Percentiles rank a stretch among this genome's conserved stretches.
Conservation (phyloP, 805 yeast species). For the Nakazawaea anatomiae region DNA sequence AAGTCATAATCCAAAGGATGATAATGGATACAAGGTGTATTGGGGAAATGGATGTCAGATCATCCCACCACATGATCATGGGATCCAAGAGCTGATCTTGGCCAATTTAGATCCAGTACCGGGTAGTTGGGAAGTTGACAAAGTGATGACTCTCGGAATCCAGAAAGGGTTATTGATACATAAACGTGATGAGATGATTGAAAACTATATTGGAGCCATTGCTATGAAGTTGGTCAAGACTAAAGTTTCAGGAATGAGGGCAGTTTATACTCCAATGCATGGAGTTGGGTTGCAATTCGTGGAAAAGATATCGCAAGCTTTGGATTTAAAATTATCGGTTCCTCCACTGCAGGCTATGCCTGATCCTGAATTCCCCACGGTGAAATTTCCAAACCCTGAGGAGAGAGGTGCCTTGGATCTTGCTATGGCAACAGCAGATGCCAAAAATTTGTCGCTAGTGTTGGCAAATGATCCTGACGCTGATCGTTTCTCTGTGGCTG, state of each 20-base stretch:
- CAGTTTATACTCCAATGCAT: slow-evolving; percentile 92
- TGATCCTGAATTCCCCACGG: slow-evolving; percentile 84
- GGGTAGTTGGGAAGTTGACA: slow-evolving; percentile 40
- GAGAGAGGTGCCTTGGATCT: slow-evolving; percentile 84
- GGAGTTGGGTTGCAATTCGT: slow-evolving; percentile 82
- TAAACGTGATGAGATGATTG: slow-evolving; percentile 36
- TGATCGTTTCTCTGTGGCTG: slow-evolving; percentile 83
- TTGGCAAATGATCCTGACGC: slow-evolving; percentile 97
- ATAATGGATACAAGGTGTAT: slow-evolving; percentile 93
- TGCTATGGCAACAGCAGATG: slow-evolving; percentile 61
- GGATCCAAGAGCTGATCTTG: slow-evolving; percentile 61
- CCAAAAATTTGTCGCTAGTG: slow-evolving; percentile 42
- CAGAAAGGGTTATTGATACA: slow-evolving; percentile 22
- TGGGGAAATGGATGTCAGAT: slow-evolving; percentile 94
- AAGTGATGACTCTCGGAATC: slow-evolving; percentile 27
- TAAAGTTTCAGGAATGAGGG: slow-evolving; percentile 27
- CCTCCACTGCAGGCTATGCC: slow-evolving; percentile 67
- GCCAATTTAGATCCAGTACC: slow-evolving; percentile 57
- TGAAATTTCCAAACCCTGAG: slow-evolving; percentile 91
- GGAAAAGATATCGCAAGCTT: slow-evolving; percentile 28
- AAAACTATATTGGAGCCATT: slow-evolving; percentile 33
- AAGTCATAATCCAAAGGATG: slow-evolving; percentile 78
- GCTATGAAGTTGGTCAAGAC: slow-evolving; percentile 26
- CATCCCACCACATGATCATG: slow-evolving; percentile 82
- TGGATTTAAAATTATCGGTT: slow-evolving; percentile 30